Evolutionary conservation across 75 land plant species (phyloP), one percentile per base, ranked within the genome.

Genomic region (Cunninghamia lanceolata): DNA sequence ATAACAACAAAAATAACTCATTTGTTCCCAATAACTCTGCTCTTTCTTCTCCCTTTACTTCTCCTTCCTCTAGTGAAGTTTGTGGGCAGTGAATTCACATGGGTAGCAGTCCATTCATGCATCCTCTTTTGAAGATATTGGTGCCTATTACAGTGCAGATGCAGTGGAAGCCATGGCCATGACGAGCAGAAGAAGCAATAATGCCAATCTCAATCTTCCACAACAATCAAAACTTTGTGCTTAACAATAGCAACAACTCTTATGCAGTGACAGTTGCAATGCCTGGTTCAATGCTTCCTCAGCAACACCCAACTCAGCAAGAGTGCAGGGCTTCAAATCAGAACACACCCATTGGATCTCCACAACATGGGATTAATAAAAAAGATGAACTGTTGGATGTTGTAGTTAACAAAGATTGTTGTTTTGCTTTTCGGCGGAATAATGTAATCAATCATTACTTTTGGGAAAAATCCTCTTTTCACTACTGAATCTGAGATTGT

Each of bases 331-430:
- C 91, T 1, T 90, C 91, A 47, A 90, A 90, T 71, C 83, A 90
- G 80, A 90, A 90, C 52, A 90, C 91, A 4, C 91, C 91, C 9
- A 59, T 90, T 47, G 91, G 91, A 59, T 90, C 91, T 28, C 91
- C 91, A 34, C 90, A 86, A 32, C 85, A 59, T 21, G 66, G 74
- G 74, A 32, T n/a, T 30, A 30, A 30, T 32, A 14, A n/a, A 13
- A 70, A 70, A 30, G 74, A 70, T 70, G 74, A 70, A 70, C 13
- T 70, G 30, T 87, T 88, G 52, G 87, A 83, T 56, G 84, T 32
- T 70, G 9, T 30, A 30, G 74, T 70, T 2, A 32, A 70, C 35
- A 30, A 70, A 70, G 74, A 70, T 30, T 32, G 74, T 70, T n/a
- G 74, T 32, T 70, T 70, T 70, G 35, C 74, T 70, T 70, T 32